Evolutionary conservation across 2,329 filamentous ascomycete species (phyloP).

Genomic region (Penicillium italicum): DNA sequence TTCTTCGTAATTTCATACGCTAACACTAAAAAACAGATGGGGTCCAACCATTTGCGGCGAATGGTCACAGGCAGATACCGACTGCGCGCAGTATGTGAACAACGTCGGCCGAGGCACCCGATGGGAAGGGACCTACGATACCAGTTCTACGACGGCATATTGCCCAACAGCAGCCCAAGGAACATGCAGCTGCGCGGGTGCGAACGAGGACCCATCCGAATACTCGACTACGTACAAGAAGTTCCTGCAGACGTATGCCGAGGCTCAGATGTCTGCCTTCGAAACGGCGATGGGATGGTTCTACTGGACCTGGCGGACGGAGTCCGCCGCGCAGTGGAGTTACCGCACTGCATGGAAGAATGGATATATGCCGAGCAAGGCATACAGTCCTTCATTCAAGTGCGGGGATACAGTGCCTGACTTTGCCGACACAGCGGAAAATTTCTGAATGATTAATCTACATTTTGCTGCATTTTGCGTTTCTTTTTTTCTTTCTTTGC

Average conservation of each 20-base stretch:
- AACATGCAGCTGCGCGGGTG: conserved; percentile 67
- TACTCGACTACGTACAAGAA: conserved; percentile 76
- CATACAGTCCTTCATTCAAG: conserved; percentile 67
- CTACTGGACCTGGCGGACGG: conserved; percentile 98
- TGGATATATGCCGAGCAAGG: conserved; percentile 72
- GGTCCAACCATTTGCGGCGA: conserved; percentile 93
- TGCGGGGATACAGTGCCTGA: conserved; percentile 53
- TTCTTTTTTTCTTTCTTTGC: not conserved
- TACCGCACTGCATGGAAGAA: conserved; percentile 60
- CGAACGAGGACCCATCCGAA: conserved; percentile 67
- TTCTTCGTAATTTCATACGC: not conserved
- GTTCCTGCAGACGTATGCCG: conserved; percentile 84
- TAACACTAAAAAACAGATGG: conserved; percentile 52
- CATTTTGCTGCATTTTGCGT: conserved; percentile 8
- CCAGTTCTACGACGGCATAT: conserved; percentile 66
- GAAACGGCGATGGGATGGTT: conserved; percentile 96
- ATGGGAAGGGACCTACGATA: conserved; percentile 78
- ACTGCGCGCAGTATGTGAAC: conserved; percentile 83
- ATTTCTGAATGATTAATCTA: conserved; percentile 33
- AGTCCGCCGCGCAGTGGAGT: conserved; percentile 84
- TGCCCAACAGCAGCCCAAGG: conserved; percentile 64
- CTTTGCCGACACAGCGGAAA: conserved; percentile 44
- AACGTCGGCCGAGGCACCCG: conserved; percentile 84
- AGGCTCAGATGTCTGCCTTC: conserved; percentile 94
- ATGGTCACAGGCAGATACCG: conserved; percentile 96